Conservation (phyloP, 257 asterid genomes). For the Verbascum thapsus region DNA sequence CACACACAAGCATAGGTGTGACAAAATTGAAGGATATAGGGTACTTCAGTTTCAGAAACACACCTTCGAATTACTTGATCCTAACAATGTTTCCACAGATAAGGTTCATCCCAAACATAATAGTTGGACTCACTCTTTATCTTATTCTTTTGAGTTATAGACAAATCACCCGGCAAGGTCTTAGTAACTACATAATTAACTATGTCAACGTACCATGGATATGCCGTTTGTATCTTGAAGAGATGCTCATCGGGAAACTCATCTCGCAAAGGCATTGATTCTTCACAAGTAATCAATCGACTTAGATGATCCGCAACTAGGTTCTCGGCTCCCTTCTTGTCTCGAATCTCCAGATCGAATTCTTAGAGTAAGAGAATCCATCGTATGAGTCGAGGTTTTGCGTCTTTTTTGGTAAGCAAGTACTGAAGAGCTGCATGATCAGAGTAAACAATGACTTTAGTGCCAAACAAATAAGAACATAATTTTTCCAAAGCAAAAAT, state of each 20-base stretch:
- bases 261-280: too few relatives aligned
- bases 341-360: not conserved
- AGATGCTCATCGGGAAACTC: too few relatives aligned
- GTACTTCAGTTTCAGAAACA: too few relatives aligned
- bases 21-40: too few relatives aligned
- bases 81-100: not conserved
- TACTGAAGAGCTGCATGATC: not conserved
- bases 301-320: too few relatives aligned
- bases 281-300: too few relatives aligned
- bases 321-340: not conserved
- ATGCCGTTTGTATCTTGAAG: not conserved
- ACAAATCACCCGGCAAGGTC: not conserved
- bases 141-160: not conserved
- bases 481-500: not conserved
- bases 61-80: not conserved
- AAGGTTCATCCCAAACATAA: too few relatives aligned
- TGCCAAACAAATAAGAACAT: not conserved
- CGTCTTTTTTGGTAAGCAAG: not conserved
- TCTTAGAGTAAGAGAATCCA: not conserved
- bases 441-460: not conserved
- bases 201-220: not conserved
- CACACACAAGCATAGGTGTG: too few relatives aligned
- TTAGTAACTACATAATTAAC: not conserved
- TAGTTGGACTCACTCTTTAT: too few relatives aligned
- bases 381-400: too few relatives aligned